phyloP scores from a whole-genome alignment of 163 green algal species.

The Scenedesmus sp. region DNA sequence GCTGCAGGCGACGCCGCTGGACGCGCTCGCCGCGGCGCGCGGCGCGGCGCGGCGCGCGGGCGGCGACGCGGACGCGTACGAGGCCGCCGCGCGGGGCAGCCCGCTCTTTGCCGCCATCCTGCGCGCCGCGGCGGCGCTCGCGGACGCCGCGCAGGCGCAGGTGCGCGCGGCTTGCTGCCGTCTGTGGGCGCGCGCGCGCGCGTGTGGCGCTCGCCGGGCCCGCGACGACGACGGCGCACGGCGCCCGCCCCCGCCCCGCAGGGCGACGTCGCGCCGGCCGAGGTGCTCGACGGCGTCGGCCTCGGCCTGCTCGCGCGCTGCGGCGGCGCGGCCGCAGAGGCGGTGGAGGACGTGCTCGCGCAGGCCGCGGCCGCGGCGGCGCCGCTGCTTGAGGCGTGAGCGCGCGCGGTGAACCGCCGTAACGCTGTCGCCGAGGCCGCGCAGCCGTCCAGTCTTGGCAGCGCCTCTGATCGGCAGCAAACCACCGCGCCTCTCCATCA shows the following conservation, averaged over 20 bases:
- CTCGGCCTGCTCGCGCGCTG: neutral
- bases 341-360: constrained; percentile 2
- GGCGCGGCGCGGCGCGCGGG: neutral
- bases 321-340: no score
- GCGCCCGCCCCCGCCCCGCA: no score
- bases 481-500: no score
- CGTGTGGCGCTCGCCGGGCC: no score
- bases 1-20: constrained; percentile 22
- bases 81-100: neutral
- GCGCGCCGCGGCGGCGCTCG: constrained; percentile 7
- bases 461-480: no score
- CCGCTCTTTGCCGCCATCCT: constrained; percentile 13
- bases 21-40: constrained; percentile 2
- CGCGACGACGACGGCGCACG: no score
- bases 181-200: no score
- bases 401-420: no score
- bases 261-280: neutral
- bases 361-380: neutral
- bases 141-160: constrained; percentile 2
- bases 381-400: neutral
- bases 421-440: no score
- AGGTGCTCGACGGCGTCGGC: neutral
- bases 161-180: no score
- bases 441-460: no score
- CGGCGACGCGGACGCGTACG: neutral